A percentile compares a stretch with the other conserved stretches of the same genome.
phyloP scores from a whole-genome alignment of 805 yeast genomes.

The Candida berthetii region DNA sequence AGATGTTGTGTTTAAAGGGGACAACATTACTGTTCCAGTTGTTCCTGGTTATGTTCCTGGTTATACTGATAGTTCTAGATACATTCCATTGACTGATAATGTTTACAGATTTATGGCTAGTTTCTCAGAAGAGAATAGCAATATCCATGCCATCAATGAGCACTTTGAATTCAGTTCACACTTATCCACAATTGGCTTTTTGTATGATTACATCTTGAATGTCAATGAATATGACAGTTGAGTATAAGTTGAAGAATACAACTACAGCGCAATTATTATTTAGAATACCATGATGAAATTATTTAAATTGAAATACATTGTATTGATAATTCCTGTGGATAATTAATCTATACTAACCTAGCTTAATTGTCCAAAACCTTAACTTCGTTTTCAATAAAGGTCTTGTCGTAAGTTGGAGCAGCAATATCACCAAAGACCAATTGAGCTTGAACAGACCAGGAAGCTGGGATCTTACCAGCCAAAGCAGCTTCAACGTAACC shows the following conservation, averaged over 20 bases:
- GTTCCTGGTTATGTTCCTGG: slow-evolving; percentile 50
- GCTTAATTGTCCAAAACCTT: slow-evolving; percentile 21
- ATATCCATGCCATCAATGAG: slow-evolving; percentile 64
- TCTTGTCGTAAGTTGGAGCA: slow-evolving; percentile 30
- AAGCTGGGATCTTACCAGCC: slow-evolving; percentile 33
- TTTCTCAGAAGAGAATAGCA: slow-evolving; percentile 12
- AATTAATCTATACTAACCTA: background rate
- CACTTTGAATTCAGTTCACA: slow-evolving; percentile 48
- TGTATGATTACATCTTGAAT: slow-evolving; percentile 36
- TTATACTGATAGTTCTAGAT: slow-evolving; percentile 57
- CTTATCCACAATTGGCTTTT: slow-evolving; percentile 50
- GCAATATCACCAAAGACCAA: slow-evolving; percentile 42
- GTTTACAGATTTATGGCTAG: slow-evolving; percentile 41
- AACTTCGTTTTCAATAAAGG: slow-evolving; percentile 36
- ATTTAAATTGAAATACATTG: too few relatives aligned
- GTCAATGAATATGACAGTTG: slow-evolving; percentile 5
- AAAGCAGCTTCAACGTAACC: slow-evolving; percentile 34
- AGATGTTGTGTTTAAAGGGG: slow-evolving; percentile 30
- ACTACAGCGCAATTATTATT: too few relatives aligned
- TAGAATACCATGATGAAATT: background rate
- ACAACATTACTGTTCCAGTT: slow-evolving; percentile 12
- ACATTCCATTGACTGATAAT: slow-evolving; percentile 48
- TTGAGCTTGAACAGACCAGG: slow-evolving; percentile 42
- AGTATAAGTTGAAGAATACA: too few relatives aligned
- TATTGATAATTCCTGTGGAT: too few relatives aligned